Conservation (phyloP, 75 land plant genomes). For the Selaginella tamariscina region DNA sequence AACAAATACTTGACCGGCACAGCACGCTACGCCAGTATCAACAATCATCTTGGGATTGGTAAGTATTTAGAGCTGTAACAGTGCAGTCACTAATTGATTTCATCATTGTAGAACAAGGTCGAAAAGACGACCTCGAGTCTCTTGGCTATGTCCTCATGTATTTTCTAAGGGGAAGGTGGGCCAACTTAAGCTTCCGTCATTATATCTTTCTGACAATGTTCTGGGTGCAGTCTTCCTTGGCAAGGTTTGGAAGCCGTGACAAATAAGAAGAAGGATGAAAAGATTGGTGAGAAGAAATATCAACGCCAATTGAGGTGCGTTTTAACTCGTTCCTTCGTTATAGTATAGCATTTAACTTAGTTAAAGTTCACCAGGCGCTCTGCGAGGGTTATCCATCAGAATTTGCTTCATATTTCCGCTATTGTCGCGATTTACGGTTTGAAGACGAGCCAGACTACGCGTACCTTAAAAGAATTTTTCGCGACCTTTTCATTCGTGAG, state of each 20-base stretch:
- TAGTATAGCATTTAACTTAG: background rate
- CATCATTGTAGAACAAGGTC: conserved; percentile 33
- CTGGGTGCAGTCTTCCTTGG: conserved; percentile 22
- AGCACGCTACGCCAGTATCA: conserved; percentile 90
- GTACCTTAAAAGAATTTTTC: conserved; percentile 65
- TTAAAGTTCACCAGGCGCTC: conserved; percentile 11
- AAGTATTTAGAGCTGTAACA: too few species aligned
- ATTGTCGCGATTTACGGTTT: conserved; percentile 65
- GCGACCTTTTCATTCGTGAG: conserved; percentile 72
- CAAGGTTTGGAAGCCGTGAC: conserved; percentile 13
- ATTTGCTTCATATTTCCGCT: conserved; percentile 50
- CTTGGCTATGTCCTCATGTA: conserved; percentile 43
- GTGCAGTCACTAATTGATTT: background rate
- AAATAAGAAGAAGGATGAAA: conserved; percentile 11
- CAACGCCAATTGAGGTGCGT: conserved; percentile 24
- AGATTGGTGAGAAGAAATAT: conserved; percentile 31
- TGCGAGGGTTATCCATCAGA: conserved; percentile 22
- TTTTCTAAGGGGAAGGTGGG: conserved; percentile 38
- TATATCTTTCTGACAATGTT: background rate
- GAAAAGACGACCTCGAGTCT: conserved; percentile 42
- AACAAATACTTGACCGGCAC: conserved; percentile 88
- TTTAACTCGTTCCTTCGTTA: background rate
- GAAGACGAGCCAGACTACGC: conserved; percentile 84
- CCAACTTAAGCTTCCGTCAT: too few species aligned
- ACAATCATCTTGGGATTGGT: conserved; percentile 21